Conservation (phyloP, 2,329 filamentous ascomycete genomes). For the Lasiodiplodia gonubiensis region DNA sequence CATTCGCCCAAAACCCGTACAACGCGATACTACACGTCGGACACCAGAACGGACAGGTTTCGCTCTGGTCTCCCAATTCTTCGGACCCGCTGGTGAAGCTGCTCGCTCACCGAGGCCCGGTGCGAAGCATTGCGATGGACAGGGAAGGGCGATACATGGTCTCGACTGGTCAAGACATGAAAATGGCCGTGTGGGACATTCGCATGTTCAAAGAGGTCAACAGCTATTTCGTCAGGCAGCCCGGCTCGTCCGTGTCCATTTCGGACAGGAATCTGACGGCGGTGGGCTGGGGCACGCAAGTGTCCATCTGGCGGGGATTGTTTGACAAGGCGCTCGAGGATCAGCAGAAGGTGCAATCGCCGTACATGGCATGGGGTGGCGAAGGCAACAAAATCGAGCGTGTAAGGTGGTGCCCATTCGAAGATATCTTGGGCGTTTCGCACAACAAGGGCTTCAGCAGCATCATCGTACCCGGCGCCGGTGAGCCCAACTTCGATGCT, state of each 20-base stretch:
- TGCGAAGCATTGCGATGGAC: constrained; percentile 83
- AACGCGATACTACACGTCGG: constrained; percentile 93
- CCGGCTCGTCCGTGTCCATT: constrained; percentile 82
- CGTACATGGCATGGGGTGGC: constrained; percentile 92
- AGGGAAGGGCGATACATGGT: constrained; percentile 95
- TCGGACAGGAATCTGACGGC: constrained; percentile 88
- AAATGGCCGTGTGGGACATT: constrained; percentile 96
- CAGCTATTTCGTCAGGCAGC: constrained; percentile 82
- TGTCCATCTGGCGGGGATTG: constrained; percentile 88
- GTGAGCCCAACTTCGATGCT: constrained; percentile 94
- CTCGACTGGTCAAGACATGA: constrained; percentile 84
- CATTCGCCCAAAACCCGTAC: constrained; percentile 85
- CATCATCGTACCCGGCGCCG: constrained; percentile 90
- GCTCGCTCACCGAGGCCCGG: constrained; percentile 85
- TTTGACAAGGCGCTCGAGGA: constrained; percentile 75
- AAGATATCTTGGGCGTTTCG: constrained; percentile 86
- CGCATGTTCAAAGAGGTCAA: constrained; percentile 93
- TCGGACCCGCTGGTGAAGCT: constrained; percentile 88
- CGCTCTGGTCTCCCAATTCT: constrained; percentile 93
- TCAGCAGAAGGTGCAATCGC: constrained; percentile 73
- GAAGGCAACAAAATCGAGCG: constrained; percentile 82
- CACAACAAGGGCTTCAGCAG: constrained; percentile 88
- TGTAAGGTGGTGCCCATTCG: constrained; percentile 90
- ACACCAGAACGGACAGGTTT: constrained; percentile 93
- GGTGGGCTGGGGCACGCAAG: constrained; percentile 87